phyloP scores from a whole-genome alignment of 2,329 filamentous ascomycete species.

The Aureobasidium melanogenum region DNA sequence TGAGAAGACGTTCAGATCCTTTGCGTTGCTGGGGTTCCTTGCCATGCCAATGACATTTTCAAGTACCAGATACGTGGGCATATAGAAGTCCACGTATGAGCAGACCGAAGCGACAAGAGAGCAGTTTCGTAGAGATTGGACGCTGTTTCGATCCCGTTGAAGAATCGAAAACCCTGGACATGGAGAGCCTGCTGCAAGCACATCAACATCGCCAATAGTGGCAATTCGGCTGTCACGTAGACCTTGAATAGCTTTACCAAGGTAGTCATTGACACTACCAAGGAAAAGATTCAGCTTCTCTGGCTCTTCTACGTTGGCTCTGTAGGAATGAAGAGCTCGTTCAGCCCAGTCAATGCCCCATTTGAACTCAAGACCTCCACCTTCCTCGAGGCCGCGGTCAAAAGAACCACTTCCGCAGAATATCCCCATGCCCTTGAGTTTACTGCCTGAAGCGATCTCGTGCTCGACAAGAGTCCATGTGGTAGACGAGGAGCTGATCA shows the following conservation, averaged over 20 bases:
- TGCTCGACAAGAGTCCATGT: constrained; percentile 16
- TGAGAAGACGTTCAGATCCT: constrained; percentile 56
- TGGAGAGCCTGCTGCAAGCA: constrained; percentile 65
- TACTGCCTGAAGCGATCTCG: constrained; percentile 15
- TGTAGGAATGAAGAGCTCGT: constrained; percentile 61
- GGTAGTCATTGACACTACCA: constrained; percentile 64
- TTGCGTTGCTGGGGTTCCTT: constrained; percentile 23
- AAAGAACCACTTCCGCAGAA: constrained; percentile 75
- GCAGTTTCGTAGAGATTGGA: constrained; percentile 56
- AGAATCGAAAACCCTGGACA: constrained; percentile 66
- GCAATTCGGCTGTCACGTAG: constrained; percentile 41
- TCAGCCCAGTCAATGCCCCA: constrained; percentile 60
- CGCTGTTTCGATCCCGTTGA: constrained; percentile 49
- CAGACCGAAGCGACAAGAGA: constrained; percentile 71
- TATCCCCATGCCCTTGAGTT: constrained; percentile 51
- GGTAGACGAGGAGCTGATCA: constrained; percentile 23
- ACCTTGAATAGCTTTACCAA: constrained; percentile 48
- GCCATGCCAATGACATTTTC: constrained; percentile 70
- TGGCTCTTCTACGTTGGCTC: constrained; percentile 50
- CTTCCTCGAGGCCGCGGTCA: constrained; percentile 66
- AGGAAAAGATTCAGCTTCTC: constrained; percentile 47
- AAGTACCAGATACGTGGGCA: constrained; percentile 64
- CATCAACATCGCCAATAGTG: constrained; percentile 53
- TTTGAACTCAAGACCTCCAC: constrained; percentile 53
- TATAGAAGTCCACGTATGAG: constrained; percentile 64